A percentile compares a stretch with the other conserved stretches of the same genome.
phyloP scores from a whole-genome alignment of 306 rosid species.

The Quercus dentata region DNA sequence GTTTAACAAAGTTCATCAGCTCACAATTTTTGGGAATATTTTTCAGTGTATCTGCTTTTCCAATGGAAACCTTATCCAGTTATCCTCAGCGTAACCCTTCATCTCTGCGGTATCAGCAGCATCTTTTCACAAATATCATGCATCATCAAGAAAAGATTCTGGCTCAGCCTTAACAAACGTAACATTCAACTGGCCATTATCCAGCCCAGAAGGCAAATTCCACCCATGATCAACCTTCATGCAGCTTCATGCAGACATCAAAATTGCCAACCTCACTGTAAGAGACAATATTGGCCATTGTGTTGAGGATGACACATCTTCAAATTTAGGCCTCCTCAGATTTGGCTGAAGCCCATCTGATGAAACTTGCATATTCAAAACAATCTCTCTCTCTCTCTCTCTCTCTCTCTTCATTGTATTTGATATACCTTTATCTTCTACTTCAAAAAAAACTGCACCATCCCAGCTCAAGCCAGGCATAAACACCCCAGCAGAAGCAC shows the following conservation, averaged over 20 bases:
- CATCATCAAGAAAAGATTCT: conserved; percentile 36
- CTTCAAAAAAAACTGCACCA: conserved; percentile 37
- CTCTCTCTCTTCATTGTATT: conserved; percentile 51
- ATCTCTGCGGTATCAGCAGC: conserved; percentile 26
- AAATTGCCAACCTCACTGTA: conserved; percentile 38
- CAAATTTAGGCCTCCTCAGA: conserved; percentile 65
- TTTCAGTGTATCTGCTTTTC: conserved; percentile 34
- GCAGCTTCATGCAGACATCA: conserved; percentile 40
- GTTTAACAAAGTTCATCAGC: conserved; percentile 63
- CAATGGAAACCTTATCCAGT: conserved; percentile 38
- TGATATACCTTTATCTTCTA: conserved; percentile 48
- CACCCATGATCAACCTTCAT: conserved; percentile 43
- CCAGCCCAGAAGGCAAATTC: conserved; percentile 39
- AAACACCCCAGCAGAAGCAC: conserved; percentile 80
- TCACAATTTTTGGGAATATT: conserved; percentile 60
- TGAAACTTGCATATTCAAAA: conserved; percentile 63
- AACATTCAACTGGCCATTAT: conserved; percentile 43
- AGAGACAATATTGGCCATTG: conserved; percentile 38
- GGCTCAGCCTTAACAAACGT: conserved; percentile 45
- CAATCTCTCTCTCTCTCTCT: conserved; percentile 20
- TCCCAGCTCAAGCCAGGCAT: conserved; percentile 44
- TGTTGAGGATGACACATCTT: conserved; percentile 44
- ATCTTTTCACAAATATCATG: conserved; percentile 29
- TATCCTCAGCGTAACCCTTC: conserved; percentile 35
- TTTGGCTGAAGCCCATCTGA: conserved; percentile 50